phyloP scores from a whole-genome alignment of 306 rosid genomes.

The Vachellia pachyceras region DNA sequence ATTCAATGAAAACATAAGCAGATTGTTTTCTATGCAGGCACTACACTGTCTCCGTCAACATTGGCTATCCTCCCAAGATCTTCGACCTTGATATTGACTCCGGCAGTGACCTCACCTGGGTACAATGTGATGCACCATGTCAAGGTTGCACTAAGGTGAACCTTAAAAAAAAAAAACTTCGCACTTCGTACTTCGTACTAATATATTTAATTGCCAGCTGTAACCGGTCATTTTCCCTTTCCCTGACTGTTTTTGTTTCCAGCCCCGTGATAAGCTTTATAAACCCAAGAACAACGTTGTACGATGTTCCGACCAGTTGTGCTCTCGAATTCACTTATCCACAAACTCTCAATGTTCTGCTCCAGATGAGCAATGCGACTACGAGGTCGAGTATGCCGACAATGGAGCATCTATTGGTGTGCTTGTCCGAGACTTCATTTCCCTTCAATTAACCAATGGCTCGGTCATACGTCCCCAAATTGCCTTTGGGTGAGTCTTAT shows the following conservation, averaged over 20 bases:
- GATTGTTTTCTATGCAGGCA: slow-evolving; percentile 48
- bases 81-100: slow-evolving; percentile 80
- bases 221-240: background rate
- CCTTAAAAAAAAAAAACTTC: background rate
- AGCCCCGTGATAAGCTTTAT: slow-evolving; percentile 64
- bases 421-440: slow-evolving; percentile 59
- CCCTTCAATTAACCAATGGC: slow-evolving; percentile 52
- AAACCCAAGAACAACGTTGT: slow-evolving; percentile 57
- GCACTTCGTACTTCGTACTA: slow-evolving; percentile 12
- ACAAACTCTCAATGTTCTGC: slow-evolving; percentile 25
- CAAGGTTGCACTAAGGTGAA: slow-evolving; percentile 65
- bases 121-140: slow-evolving; percentile 89
- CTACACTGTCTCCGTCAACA: slow-evolving; percentile 50
- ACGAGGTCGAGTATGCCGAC: slow-evolving; percentile 68
- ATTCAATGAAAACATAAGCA: background rate
- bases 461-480: slow-evolving; percentile 50
- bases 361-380: slow-evolving; percentile 63
- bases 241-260: slow-evolving; percentile 19
- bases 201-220: too few relatives aligned
- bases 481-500: slow-evolving; percentile 74
- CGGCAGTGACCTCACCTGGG: slow-evolving; percentile 94
- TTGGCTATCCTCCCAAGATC: slow-evolving; percentile 71
- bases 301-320: slow-evolving; percentile 58
- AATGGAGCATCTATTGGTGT: slow-evolving; percentile 67
- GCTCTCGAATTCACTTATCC: slow-evolving; percentile 47